Evolutionary conservation across 169 alveolate genomes (phyloP).

Genomic region (Toxoplasma gondii): DNA sequence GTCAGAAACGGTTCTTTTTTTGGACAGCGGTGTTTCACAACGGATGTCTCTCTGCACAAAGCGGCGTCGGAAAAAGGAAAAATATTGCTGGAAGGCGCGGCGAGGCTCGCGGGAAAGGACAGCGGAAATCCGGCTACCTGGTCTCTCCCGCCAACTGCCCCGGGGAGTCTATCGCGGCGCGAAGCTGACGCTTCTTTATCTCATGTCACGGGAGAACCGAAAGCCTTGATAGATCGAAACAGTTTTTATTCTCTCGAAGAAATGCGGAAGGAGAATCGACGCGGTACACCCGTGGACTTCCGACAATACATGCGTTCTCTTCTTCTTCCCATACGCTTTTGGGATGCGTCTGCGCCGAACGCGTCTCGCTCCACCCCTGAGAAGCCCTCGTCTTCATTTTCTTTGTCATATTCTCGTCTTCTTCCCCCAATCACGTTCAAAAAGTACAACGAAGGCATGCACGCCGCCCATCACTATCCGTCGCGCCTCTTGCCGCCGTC

Average conservation of each 20-base stretch:
- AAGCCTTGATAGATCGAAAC: neutral
- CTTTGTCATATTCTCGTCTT: neutral
- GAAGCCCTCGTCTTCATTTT: neutral
- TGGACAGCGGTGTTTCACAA: neutral
- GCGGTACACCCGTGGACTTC: neutral
- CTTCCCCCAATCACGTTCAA: constrained; percentile 47
- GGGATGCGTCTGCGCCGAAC: neutral
- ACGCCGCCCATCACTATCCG: constrained; percentile 67
- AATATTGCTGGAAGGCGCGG: neutral
- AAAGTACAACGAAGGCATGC: constrained; percentile 54
- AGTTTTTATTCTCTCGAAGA: constrained; percentile 18
- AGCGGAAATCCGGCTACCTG: neutral
- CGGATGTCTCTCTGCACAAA: neutral
- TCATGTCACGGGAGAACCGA: neutral
- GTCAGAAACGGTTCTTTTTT: neutral
- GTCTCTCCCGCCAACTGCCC: neutral
- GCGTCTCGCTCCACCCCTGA: neutral
- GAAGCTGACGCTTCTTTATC: neutral
- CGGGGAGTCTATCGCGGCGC: neutral
- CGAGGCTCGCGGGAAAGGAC: neutral
- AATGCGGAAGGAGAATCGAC: constrained; percentile 12
- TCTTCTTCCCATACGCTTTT: neutral
- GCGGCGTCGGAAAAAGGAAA: neutral
- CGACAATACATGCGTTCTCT: constrained; percentile 2
- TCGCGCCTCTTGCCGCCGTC: constrained; percentile 57